phyloP scores from a whole-genome alignment of 441 rosid genomes.

The Euphorbia corollata region DNA sequence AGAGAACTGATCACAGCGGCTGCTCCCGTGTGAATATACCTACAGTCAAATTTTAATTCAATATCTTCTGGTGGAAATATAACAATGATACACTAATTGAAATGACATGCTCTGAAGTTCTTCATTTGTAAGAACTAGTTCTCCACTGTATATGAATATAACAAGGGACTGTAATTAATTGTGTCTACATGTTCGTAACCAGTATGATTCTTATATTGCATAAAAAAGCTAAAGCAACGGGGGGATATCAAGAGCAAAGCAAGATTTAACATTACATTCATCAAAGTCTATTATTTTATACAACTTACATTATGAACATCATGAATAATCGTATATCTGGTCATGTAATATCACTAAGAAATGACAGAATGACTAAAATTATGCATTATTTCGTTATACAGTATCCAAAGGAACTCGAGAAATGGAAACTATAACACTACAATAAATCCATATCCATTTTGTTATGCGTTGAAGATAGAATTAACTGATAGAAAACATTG shows the following conservation, averaged over 20 bases:
- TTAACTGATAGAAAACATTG: neutral
- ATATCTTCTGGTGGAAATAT: neutral
- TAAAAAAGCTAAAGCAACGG: neutral
- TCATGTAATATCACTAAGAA: neutral
- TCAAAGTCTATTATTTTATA: neutral
- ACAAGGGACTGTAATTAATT: neutral
- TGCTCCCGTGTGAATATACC: slow-evolving; percentile 78
- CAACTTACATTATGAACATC: slow-evolving; percentile 1
- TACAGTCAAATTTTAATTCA: slow-evolving; percentile 26
- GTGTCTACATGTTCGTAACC: neutral
- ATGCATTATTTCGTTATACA: neutral
- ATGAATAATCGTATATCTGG: neutral
- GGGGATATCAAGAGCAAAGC: slow-evolving; percentile 1
- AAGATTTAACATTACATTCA: neutral
- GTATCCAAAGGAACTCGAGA: neutral
- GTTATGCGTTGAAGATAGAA: neutral
- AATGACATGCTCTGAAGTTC: neutral
- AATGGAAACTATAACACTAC: neutral
- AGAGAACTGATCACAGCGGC: slow-evolving; percentile 51
- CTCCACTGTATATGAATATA: neutral
- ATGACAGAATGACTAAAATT: neutral
- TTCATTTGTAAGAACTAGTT: neutral
- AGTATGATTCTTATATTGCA: neutral
- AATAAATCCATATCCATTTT: too few relatives aligned
- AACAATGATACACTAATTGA: neutral